phyloP scores from a whole-genome alignment of 352 stramenopile species.

The Phytophthora citricola region DNA sequence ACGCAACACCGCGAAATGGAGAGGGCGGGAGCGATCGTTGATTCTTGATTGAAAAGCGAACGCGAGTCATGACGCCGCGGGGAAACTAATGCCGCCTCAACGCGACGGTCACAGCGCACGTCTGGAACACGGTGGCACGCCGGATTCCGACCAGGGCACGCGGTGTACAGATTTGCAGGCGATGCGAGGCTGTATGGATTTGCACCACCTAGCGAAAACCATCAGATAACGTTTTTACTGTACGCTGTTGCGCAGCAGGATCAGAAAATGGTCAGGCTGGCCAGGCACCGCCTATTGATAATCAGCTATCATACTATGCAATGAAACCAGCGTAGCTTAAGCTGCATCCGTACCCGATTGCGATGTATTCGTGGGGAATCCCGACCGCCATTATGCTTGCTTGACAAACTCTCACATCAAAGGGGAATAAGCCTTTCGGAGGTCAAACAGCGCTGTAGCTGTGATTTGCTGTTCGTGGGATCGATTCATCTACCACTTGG shows the following conservation, averaged over 20 bases:
- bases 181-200: background rate
- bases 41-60: constrained; percentile 22
- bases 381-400: too few relatives aligned
- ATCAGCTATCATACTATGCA: background rate
- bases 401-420: background rate
- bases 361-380: too few relatives aligned
- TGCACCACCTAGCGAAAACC: background rate
- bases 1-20: constrained; percentile 21
- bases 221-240: background rate
- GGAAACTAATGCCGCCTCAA: constrained; percentile 1
- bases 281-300: background rate
- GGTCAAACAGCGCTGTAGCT: background rate
- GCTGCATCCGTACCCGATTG: too few relatives aligned
- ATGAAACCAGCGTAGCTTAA: background rate
- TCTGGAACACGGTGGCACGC: constrained; percentile 7
- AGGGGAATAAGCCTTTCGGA: background rate
- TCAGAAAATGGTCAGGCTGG: too few relatives aligned
- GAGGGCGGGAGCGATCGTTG: constrained; percentile 5
- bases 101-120: constrained; percentile 1
- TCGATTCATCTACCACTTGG: constrained; percentile 17
- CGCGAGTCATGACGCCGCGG: background rate
- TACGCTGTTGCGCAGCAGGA: background rate
- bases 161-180: constrained; percentile 8
- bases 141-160: constrained; percentile 5
- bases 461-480: constrained; percentile 18